Conservation (phyloP, 2,329 filamentous ascomycete genomes). For the Monilinia aucupariae region DNA sequence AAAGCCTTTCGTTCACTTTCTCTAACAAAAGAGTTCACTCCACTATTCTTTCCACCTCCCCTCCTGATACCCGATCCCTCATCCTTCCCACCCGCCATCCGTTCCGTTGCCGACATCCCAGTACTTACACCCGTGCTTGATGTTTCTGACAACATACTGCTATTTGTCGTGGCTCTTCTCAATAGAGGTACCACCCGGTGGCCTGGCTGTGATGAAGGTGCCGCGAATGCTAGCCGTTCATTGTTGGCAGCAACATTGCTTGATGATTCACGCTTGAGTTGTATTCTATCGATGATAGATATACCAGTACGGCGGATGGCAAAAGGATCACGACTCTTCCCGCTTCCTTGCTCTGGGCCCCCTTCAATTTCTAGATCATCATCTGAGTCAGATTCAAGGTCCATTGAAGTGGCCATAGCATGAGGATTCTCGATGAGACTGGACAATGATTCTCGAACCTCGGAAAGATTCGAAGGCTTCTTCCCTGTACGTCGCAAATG, state of each 20-base stretch:
- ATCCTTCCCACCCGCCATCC: constrained; percentile 36
- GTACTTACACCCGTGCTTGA: constrained; percentile 34
- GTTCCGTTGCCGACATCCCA: constrained; percentile 28
- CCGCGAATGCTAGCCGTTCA: constrained; percentile 53
- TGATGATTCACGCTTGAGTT: constrained; percentile 55
- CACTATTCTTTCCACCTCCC: constrained; percentile 54
- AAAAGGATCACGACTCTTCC: constrained; percentile 35
- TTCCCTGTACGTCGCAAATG: constrained; percentile 56
- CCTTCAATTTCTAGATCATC: constrained; percentile 48
- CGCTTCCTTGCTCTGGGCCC: constrained; percentile 40
- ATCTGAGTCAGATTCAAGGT: constrained; percentile 50
- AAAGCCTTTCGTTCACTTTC: constrained; percentile 53
- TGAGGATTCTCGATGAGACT: constrained; percentile 72
- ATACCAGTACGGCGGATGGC: constrained; percentile 38
- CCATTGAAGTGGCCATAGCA: constrained; percentile 40
- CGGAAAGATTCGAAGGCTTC: constrained; percentile 69
- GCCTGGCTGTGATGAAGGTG: constrained; percentile 37
- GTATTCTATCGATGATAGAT: constrained; percentile 67
- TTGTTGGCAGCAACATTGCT: constrained; percentile 33
- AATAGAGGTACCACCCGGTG: constrained; percentile 69
- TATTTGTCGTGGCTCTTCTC: constrained; percentile 65
- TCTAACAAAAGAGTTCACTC: constrained; percentile 55
- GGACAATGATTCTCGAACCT: constrained; percentile 78
- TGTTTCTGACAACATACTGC: constrained; percentile 37
- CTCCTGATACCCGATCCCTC: constrained; percentile 52